These are phyloP conservation scores for Mucor lusitanicus DNA, from an alignment of 371 early-diverging fungal genomes.

Conservation along the genomic window DNA sequence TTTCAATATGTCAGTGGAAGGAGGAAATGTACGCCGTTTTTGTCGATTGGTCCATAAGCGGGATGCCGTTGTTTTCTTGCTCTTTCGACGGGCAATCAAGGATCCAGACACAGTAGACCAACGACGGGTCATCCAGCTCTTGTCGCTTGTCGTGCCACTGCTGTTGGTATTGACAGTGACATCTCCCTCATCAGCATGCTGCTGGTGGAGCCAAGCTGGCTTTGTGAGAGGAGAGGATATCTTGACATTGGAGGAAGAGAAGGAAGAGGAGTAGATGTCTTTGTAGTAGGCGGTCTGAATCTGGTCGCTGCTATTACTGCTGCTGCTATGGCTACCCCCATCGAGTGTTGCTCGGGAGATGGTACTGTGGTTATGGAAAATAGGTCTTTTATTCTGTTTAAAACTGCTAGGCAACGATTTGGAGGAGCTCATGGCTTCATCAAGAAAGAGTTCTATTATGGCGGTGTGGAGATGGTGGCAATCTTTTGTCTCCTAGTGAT, in stretches of 20 bases:
- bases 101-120: conserved; percentile 23
- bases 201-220: background rate
- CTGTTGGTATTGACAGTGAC: background rate
- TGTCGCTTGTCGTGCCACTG: background rate
- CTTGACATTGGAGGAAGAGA: conserved; percentile 9
- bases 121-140: conserved; percentile 16
- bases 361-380: background rate
- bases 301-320: background rate
- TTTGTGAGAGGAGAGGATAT: conserved; percentile 6
- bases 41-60: conserved; percentile 16
- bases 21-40: conserved; percentile 24
- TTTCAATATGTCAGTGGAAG: conserved; percentile 2
- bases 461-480: background rate
- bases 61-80: conserved; percentile 2
- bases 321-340: background rate
- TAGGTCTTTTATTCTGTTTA: conserved; percentile 3
- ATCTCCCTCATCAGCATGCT: background rate
- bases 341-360: background rate
- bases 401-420: conserved; percentile 5
- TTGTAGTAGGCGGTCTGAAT: background rate
- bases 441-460: background rate
- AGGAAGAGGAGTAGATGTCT: conserved; percentile 2
- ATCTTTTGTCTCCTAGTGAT: background rate
- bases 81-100: background rate
- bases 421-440: conserved; percentile 4